Evolutionary conservation across 2,329 filamentous ascomycete species (phyloP), one percentile per base, ranked within the genome.

Genomic region (Claviceps sp.): DNA sequence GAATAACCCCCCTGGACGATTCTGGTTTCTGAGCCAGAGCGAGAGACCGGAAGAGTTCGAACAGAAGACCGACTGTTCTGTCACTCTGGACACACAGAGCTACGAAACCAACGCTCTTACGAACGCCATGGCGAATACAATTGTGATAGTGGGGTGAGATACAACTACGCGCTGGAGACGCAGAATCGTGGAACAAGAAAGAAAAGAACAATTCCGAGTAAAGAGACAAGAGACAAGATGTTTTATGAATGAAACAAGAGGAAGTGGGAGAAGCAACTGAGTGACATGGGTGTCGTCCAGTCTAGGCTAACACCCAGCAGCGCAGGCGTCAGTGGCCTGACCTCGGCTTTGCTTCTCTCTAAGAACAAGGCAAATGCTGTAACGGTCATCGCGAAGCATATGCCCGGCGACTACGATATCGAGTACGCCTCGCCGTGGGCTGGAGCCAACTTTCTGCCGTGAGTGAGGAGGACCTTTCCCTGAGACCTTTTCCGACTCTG

Each of bases 351-450:
- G 43, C 61, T 75, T 46, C 66, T 78, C 37, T 68, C 74, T 5
- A 73, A 67, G 57, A 66, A 67, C 58, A 65, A 68, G 49, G 63
- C 60, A 38, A 72, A 75, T 55, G 63, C 57, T 18, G 65, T 94
- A 57, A 89, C 86, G 0, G 73, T 94, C 38, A 72, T 89, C 36
- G 85, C 88, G 5, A 94, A 91, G 63, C 86, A 95, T 64, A 93
- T 95, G 85, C 90, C 90, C 0, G 90, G 90, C 38, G 90, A 96
- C 70, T 93, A 91, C 67, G 86, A 91, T 58, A 84, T 90, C 58
- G 85, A 94, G 72, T 96, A 95, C 65, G 84, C 87, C 0, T 94
- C 87, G 5, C 89, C 88, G 1, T 94, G 87, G 85, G 89, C 89
- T 3, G 89, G 89, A 14, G 89, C 88, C 55, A 91, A 93, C 62